Evolutionary conservation across 495 filamentous ascomycete species (phyloP), one percentile per base, ranked within the genome.

Genomic region (Aspergillus baeticus): DNA sequence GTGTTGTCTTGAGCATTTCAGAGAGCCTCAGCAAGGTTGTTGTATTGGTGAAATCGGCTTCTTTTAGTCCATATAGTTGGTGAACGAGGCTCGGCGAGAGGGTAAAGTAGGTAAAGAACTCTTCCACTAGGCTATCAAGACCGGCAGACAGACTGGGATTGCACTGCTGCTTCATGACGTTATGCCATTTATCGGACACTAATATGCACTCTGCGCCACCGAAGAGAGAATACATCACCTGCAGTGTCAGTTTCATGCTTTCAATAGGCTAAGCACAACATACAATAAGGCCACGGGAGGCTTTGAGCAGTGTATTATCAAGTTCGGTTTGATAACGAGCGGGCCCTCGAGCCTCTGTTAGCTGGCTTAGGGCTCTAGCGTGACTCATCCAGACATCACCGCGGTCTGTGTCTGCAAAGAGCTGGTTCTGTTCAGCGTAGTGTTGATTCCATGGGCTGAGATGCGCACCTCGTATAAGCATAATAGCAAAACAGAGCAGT

Each of bases 151-250:
- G 17, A 10, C 50, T 38, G 11, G 51, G 21, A 13, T 57, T 51
- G 41, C 56, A 58, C 46, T 66, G 70, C 18, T 69, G 49, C 26
- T 23, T 49, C 69, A 71, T 73, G 50, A 58, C 65, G 4, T 54
- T 37, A 50, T 71, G 70, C 70, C 70, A 73, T 11, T 65, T 58
- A 23, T 61, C 47, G 7, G 63, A 66, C 1, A 62, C 61, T 23
- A 71, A 38, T 31, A 73, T 69, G 54, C 70, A 73, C 38, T 57
- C 35, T 48, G 70, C 54, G 0, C 67, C 65, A 14, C 69, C 64
- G 41, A 73, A 73, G 47, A 71, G 60, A 5, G 70, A 67, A 50
- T 73, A 59, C 70, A 73, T 71, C 3, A 73, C 62, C 67, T 72
- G 46, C 11, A 55, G 52, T 15, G 39, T 18, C 5, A 17, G 36